Evolutionary conservation across 768 basidiomycete genomes (phyloP), one percentile per base, ranked within the genome.

Genomic region (Butyriboletus loyo): DNA sequence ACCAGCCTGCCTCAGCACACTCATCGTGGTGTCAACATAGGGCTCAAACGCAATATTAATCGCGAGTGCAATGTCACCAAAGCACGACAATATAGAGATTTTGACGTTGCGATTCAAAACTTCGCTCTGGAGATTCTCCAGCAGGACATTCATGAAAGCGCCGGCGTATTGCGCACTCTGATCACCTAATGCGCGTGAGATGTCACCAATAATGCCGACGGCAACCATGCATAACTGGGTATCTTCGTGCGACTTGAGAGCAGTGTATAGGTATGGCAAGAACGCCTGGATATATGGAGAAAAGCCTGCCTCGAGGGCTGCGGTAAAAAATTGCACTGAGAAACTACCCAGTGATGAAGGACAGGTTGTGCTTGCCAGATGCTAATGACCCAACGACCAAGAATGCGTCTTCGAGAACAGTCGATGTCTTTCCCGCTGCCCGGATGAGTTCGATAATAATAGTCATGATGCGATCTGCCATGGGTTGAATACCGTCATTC

Each of bases 381-480:
- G 90, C 87, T 30, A 98, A 75, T 15, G 94, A 84, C 15, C 97
- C 97, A 37, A 96, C 85, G 34, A 92, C 88, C 34, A 98, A 80
- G 81, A 98, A 97, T 2, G 93, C 93, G 63, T 99, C 97, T 65
- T 99, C 97, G 28, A 98, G 81, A 14, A 98, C 82, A 0, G 94
- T 97, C 8, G 95, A 93, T 6, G 92, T 90, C 73, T 94, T 98
- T 40, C 92, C 87, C 24, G 93, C 89, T 24, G 86, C 80, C 63
- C 85, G 82, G 56, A 98, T 91, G 42, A 99, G 81, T 58, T 84
- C 84, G 7, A 99, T 78, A 32, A 94, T 65, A 38, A 95, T 77
- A 4, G 89, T 93, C 96, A 99, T 98, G 70, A 98, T 90, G 19
- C 93, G 87, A 68, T 98, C 92, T 27, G 92, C 87, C 55, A 96